phyloP scores from a whole-genome alignment of 257 asterid species.

The Coffea canephora region DNA sequence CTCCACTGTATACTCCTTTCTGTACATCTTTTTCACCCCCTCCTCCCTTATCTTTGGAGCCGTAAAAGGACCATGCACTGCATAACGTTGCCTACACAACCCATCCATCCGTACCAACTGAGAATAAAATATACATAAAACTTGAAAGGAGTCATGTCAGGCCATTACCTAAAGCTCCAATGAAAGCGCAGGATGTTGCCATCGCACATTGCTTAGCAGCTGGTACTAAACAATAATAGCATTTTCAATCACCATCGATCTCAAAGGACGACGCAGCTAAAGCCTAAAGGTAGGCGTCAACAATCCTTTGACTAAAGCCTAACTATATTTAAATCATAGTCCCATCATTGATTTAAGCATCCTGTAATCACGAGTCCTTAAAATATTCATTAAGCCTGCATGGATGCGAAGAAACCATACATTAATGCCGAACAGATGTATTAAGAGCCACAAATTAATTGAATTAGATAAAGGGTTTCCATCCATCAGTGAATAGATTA shows the following conservation, averaged over 20 bases:
- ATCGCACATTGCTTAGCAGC: background rate
- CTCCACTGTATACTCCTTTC: no score
- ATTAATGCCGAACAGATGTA: background rate
- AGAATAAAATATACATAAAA: background rate
- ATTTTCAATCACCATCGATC: constrained; percentile 1
- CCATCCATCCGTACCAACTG: background rate
- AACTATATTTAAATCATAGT: background rate
- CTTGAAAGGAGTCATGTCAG: background rate
- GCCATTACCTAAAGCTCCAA: background rate
- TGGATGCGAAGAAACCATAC: background rate
- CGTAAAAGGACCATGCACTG: background rate
- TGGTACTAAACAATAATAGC: background rate
- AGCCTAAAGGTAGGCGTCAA: background rate
- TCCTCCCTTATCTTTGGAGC: background rate
- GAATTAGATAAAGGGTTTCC: background rate
- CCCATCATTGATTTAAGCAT: background rate
- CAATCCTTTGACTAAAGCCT: background rate
- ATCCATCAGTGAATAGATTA: background rate
- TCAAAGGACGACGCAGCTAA: background rate
- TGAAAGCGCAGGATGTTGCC: background rate
- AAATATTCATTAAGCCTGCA: background rate
- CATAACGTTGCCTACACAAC: background rate
- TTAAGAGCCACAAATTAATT: background rate
- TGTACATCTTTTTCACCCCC: background rate
- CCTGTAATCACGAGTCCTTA: background rate